phyloP scores from a whole-genome alignment of 2,329 filamentous ascomycete genomes.

The Annulohypoxylon truncatum region DNA sequence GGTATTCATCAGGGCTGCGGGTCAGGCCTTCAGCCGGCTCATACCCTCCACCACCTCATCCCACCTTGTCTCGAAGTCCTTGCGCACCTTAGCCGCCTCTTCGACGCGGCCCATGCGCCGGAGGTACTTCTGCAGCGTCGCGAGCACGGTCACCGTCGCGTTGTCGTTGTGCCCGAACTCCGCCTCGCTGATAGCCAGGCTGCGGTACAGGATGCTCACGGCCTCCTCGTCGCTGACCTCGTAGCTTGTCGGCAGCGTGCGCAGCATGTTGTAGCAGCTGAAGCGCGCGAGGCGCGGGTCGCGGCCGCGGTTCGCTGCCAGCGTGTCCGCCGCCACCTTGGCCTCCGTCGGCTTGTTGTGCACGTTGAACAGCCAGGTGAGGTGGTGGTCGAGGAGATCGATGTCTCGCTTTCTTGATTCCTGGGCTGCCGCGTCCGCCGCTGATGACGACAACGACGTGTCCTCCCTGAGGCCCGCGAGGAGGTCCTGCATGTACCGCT shows the following conservation, averaged over 20 bases:
- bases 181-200: slow-evolving; percentile 26
- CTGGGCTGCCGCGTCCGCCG: too few relatives aligned
- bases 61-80: slow-evolving; percentile 34
- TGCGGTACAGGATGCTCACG: slow-evolving; percentile 19
- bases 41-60: slow-evolving; percentile 26
- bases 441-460: background rate
- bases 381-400: slow-evolving; percentile 18
- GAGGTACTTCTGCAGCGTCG: slow-evolving; percentile 29
- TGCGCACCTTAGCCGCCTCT: slow-evolving; percentile 23
- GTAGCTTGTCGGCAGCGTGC: slow-evolving; percentile 26
- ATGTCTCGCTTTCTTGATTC: too few relatives aligned
- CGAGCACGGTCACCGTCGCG: slow-evolving; percentile 30
- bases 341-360: slow-evolving; percentile 33
- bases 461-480: slow-evolving; percentile 21
- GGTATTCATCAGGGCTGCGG: slow-evolving; percentile 37
- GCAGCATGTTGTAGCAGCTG: slow-evolving; percentile 37
- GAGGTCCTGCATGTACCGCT: slow-evolving; percentile 19
- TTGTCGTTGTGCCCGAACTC: slow-evolving; percentile 33
- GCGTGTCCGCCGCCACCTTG: slow-evolving; percentile 10
- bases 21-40: slow-evolving; percentile 11
- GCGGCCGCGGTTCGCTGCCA: background rate
- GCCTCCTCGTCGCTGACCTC: slow-evolving; percentile 25
- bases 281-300: slow-evolving; percentile 35
- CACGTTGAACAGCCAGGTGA: slow-evolving; percentile 23
- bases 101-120: slow-evolving; percentile 5